Evolutionary conservation across 1,284 basidiomycete species (phyloP).

Genomic region (Melampsora americana): DNA sequence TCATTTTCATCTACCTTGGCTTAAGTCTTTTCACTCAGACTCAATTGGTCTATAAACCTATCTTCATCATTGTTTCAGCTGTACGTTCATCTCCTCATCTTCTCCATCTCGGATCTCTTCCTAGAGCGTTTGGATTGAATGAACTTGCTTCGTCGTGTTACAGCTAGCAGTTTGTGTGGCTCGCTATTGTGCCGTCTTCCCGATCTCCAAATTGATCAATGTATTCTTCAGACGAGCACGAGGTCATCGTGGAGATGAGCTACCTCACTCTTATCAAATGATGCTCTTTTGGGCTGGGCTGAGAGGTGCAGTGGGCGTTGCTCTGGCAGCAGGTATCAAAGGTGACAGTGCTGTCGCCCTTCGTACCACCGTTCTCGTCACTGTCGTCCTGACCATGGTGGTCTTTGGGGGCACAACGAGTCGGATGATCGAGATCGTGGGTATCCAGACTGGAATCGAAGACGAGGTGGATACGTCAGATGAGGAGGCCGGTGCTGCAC

Average conservation of each 20-base stretch:
- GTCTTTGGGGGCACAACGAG: constrained; percentile 95
- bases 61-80: constrained; percentile 86
- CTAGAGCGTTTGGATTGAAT: constrained; percentile 12
- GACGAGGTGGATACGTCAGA: constrained; percentile 80
- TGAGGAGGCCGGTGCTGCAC: constrained; percentile 62
- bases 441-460: constrained; percentile 83
- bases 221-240: constrained; percentile 71
- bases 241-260: constrained; percentile 76
- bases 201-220: constrained; percentile 92
- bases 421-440: constrained; percentile 94
- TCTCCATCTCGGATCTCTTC: background rate
- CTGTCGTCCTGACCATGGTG: constrained; percentile 91
- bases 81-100: constrained; percentile 52
- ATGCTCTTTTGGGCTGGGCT: constrained; percentile 98
- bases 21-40: constrained; percentile 88
- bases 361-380: constrained; percentile 87
- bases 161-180: constrained; percentile 84
- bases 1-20: constrained; percentile 99
- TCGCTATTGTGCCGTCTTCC: constrained; percentile 93
- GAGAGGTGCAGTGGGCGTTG: constrained; percentile 92
- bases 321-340: constrained; percentile 89
- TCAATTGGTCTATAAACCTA: constrained; percentile 84
- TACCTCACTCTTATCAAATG: constrained; percentile 84
- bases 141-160: background rate
- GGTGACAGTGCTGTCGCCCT: constrained; percentile 86